phyloP scores from a whole-genome alignment of 192 early-diverging fungal species.

The Rhizophagus sp. region DNA sequence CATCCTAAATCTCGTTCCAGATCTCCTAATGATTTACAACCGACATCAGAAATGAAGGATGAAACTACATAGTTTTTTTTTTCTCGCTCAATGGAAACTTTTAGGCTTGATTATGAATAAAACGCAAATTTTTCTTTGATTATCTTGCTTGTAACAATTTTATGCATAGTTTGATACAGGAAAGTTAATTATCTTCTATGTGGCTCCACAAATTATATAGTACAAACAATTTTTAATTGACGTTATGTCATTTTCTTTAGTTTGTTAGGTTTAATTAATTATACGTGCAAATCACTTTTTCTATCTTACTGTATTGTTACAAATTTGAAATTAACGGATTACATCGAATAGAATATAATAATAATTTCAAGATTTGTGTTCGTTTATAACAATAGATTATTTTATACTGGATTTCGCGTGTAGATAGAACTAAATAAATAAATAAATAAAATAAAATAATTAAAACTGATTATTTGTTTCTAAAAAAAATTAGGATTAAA shows the following conservation, averaged over 20 bases:
- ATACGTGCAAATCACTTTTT: background rate
- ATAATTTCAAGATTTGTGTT: background rate
- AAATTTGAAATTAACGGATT: background rate
- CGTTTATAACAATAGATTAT: background rate
- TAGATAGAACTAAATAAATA: too few relatives aligned
- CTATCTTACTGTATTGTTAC: background rate
- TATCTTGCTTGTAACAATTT: background rate
- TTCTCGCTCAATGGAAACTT: background rate
- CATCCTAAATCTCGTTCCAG: slow-evolving; percentile 21
- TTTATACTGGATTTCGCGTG: too few relatives aligned
- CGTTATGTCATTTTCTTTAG: background rate
- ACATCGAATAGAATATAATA: background rate
- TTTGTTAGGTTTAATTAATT: background rate
- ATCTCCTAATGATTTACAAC: background rate
- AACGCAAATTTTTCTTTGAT: background rate
- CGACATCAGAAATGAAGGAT: background rate
- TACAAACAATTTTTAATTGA: background rate
- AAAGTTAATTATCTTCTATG: background rate
- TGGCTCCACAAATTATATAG: background rate
- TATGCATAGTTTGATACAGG: background rate
- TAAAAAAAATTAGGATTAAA: too few relatives aligned
- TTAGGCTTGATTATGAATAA: background rate
- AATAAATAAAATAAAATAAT: too few relatives aligned
- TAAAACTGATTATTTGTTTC: too few relatives aligned
- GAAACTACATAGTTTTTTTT: background rate